phyloP scores from a whole-genome alignment of 2,329 filamentous ascomycete genomes.

The Sporothrix pallida region DNA sequence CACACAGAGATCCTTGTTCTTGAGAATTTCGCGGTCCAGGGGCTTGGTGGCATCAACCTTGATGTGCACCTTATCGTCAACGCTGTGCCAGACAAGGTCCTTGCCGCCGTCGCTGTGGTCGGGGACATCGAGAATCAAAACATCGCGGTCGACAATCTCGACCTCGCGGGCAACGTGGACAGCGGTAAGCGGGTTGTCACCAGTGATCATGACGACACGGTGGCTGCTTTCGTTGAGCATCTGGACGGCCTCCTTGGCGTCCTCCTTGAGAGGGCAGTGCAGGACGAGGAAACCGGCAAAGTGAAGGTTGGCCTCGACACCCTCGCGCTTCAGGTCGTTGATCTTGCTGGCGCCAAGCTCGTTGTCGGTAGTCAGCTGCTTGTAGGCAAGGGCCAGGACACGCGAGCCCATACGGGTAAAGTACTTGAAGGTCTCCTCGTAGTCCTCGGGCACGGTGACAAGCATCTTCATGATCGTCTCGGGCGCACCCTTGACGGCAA shows the following conservation, averaged over 20 bases:
- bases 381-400: conserved; percentile 92
- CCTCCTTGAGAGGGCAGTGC: conserved; percentile 94
- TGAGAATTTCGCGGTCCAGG: conserved; percentile 79
- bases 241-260: conserved; percentile 89
- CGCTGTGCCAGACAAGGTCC: conserved; percentile 89
- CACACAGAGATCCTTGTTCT: conserved; percentile 88
- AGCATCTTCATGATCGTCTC: conserved; percentile 97
- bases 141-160: conserved; percentile 95
- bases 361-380: conserved; percentile 79
- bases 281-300: conserved; percentile 97
- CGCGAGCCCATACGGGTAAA: conserved; percentile 95
- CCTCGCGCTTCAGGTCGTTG: conserved; percentile 92
- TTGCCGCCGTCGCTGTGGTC: conserved; percentile 83
- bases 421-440: conserved; percentile 98
- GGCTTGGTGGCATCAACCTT: conserved; percentile 82
- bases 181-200: conserved; percentile 95
- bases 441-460: conserved; percentile 78
- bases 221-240: conserved; percentile 99
- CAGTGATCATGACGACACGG: conserved; percentile 98
- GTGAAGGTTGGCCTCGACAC: conserved; percentile 80
- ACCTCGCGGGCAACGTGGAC: conserved; percentile 95
- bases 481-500: conserved; percentile 93
- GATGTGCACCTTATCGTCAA: conserved; percentile 87
- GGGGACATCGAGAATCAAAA: conserved; percentile 91
- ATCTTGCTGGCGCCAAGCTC: conserved; percentile 85